Evolutionary conservation across 768 basidiomycete genomes (phyloP), one percentile per base, ranked within the genome.

Genomic region (Suillus subluteus): DNA sequence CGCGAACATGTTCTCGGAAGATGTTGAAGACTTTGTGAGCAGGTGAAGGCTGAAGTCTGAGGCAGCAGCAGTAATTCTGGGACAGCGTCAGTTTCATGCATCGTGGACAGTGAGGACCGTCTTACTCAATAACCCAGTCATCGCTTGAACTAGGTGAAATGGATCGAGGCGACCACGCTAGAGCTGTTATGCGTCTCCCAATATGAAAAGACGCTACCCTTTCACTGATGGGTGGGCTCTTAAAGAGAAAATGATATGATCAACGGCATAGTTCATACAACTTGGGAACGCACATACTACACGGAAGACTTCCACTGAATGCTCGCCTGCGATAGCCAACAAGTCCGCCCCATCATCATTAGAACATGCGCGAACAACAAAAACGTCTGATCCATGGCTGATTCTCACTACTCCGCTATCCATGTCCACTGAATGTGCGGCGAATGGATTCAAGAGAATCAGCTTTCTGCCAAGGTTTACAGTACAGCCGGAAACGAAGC

Each of bases 111-210:
- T 44, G 41, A 30, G 50, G 48, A 37, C n/a, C 35, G 38, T 69
- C 87, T 67, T 69, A 94, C 93, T 94, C 90, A 40, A 94, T 80
- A 62, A 83, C 73, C 93, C 93, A 95, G 44, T 84, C 79, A 64
- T 89, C 88, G 63, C 83, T 83, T 23, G 79, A 78, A 16, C 87
- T 84, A 3, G 92, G 90, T 6, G 93, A 94, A 7, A 87, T 79
- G 8, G 91, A 82, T 15, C 82, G 80, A 48, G 91, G 83, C 3
- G 93, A 94, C 89, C 91, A 95, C 3, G 93, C 91, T 16, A 95
- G 75, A 6, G 94, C 86, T 3, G 91, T 92, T 52, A 91, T 82
- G 61, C 87, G 83, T 12, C 83, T 81, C 23, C 93, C 92, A 52
- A 94, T 78, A 77, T 91, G 85, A 72, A 94, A 94, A 23, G 87